Base-by-base conservation (phyloP, 352 stramenopile genomes). In the Phytophthora capsici region DNA sequence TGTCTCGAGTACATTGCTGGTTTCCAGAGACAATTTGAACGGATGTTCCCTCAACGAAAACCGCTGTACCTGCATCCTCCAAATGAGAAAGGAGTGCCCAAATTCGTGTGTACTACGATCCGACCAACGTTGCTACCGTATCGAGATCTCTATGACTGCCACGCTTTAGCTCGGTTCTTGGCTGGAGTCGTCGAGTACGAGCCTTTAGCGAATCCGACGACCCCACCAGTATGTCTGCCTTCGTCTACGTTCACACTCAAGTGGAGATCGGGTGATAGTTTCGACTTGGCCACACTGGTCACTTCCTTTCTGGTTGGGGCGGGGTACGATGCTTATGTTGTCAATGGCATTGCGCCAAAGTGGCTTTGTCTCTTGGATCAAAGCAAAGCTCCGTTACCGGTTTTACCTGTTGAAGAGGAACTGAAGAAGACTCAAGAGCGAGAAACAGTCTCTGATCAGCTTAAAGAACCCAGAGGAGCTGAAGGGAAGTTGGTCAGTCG, bases 81-180 rank as follows among this genome's bases (percentile, higher is more conserved):
- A 6, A 98, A 98, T 66, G 95, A 98, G 66, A 94, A 89, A 50
- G 91, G 93, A 1, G 82, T 96, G 28, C 69, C 84, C 34, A 98
- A 99, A 78, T 98, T 98, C 55, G 90, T 98, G 6, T 98, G 94
- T 72, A 98, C 93, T 28, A 98, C 89, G 16, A 76, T 99, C 30
- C 84, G 95, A 4, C 95, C 95, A 8, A 98, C 96, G 9, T 63
- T 98, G 32, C 69, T 99, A 10, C 95, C 94, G 2, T 97, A 88
- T 54, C 79, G 84, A 8, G 90, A 98, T 53, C 64, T 99, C 4
- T 98, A 99, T 70, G 89, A 98, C 49, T 73, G 97, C 8, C 75
- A 91, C 13, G 66, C 84, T 9, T 82, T 95, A 50, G 79, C 90
- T 14, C 73, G 86, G 6, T 99, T 98, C 66, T 66, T 99, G n/a